Evolutionary conservation across 306 rosid species (phyloP), one percentile per base, ranked within the genome.

Genomic region (Quercus parvula): DNA sequence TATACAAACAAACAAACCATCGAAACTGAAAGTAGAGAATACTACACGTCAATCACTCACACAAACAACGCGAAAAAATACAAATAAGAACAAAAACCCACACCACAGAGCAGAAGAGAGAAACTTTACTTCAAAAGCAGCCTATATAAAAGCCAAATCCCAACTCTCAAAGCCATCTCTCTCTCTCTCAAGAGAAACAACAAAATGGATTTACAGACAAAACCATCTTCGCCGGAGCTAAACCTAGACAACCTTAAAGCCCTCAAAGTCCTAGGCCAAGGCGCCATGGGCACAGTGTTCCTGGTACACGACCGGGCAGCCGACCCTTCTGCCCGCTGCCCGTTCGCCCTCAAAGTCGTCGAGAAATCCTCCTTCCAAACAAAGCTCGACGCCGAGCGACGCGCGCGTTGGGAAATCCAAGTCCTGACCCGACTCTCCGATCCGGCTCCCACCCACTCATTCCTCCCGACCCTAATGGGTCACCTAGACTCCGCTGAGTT

Each of bases 251-350:
- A 80, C 57, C 94, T 93, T 76, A 88, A 17, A 75, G 83, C 93
- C 13, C 71, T 96, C 35, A 88, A 90, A 71, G 82, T 96, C 49
- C 89, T 96, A 1, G 99, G 99, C 1, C 88, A 89, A 46, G 99
- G 99, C 7, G 99, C 96, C 75, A 91, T 93, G 99, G 99, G 99
- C 11, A 96, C 98, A 4, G 99, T 96, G 56, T 90, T 93, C 82
- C 88, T 96, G 9, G 92, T 93, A 70, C 90, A 89, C 70, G 80
- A 91, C 79, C 78, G 33, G 30, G 6, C 41, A 0, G 2, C 75
- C 2, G 90, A 85, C 22, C 84, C 86, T 1, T 25, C 80, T 1
- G 84, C 87, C 56, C 3, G 61, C 41, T 24, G 17, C 56, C 85
- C 89, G 0, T 89, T 90, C 69, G 99, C 99, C 0, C 89, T 96